phyloP scores from a whole-genome alignment of 768 basidiomycete species.

The Imleria badia region DNA sequence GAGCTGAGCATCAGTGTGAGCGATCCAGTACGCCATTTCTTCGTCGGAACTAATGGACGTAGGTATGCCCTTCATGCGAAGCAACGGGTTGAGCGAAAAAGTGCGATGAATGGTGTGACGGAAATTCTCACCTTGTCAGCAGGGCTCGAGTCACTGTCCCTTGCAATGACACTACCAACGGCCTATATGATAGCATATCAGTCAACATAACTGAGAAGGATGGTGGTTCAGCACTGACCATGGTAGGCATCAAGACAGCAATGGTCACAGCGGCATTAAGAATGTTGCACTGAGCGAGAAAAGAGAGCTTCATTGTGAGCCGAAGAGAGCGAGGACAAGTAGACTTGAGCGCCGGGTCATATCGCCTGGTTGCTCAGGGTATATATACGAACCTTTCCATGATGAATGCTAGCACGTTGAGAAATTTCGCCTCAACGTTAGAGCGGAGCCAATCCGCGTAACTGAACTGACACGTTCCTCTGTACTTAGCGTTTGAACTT shows the following conservation, averaged over 20 bases:
- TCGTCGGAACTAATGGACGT: not conserved
- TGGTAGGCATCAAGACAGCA: not conserved
- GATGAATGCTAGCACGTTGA: not conserved
- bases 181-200: not conserved
- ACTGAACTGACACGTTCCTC: too few species aligned
- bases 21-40: not conserved
- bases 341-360: not conserved
- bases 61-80: not conserved
- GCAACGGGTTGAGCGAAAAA: too few species aligned
- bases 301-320: not conserved
- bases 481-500: too few species aligned
- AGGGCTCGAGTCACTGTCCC: not conserved
- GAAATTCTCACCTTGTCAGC: too few species aligned
- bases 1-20: not conserved
- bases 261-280: not conserved
- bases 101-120: too few species aligned
- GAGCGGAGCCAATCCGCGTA: too few species aligned
- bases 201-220: not conserved
- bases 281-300: not conserved
- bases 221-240: not conserved
- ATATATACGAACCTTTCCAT: not conserved
- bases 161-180: not conserved
- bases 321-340: not conserved
- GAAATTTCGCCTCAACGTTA: too few species aligned
- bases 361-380: not conserved